Evolutionary conservation across 257 asterid species (phyloP), one percentile per base, ranked within the genome.

Genomic region (Petrea volubilis): DNA sequence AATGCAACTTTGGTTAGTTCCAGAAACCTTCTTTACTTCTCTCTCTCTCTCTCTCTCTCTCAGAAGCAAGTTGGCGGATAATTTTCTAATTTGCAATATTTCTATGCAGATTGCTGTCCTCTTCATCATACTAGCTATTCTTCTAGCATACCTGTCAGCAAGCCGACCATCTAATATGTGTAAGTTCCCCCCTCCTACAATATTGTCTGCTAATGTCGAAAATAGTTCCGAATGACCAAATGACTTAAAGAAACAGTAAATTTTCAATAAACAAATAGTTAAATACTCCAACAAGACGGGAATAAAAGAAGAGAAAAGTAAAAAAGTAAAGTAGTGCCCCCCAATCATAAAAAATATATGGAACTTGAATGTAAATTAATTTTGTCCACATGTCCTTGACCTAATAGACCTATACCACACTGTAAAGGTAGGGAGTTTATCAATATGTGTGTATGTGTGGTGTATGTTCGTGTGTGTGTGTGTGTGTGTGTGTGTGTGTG

Each of bases 61-160:
- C 60, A 47, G 57, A 21, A 47, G 20, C 33, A 61, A 34, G 7
- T 2, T 60, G 33, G 18, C 31, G 52, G 29, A 74, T 47, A 8
- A 20, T 57, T 74, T 55, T 80, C 77, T 77, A 49, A 61, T 49
- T n/a, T 41, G 71, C 28, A 51, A 61, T 10, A 55, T 76, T 56
- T 65, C 49, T 17, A 34, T 86, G 86, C 93, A 93, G 98, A 72
- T 90, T 78, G 84, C 68, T 56, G 14, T 87, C 80, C 38, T 90
- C 64, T 76, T 89, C 74, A 57, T 89, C 83, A 67, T 89, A 64
- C 67, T 91, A 60, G 95, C 93, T 64, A 79, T 86, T 46, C 78
- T 87, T 72, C 77, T 84, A 25, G 85, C 89, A 14, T 82, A 83
- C 70, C 47, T 84, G 8, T 79, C 84, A 11, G 85, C 90, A 50